phyloP scores from a whole-genome alignment of 495 filamentous ascomycete genomes.

The Neurospora sp. region DNA sequence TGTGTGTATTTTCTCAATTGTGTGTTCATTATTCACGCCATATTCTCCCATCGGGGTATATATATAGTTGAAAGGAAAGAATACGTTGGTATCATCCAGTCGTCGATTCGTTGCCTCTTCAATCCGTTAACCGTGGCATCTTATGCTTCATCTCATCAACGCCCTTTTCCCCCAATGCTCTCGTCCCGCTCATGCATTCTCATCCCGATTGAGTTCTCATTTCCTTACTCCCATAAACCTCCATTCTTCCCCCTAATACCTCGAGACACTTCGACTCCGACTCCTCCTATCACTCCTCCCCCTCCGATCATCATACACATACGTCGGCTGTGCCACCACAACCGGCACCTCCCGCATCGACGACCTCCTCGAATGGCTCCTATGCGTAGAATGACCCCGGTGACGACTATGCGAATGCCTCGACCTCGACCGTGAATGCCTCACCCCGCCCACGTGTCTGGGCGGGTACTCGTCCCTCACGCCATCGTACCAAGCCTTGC shows the following conservation, averaged over 20 bases:
- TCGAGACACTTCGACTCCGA: background rate
- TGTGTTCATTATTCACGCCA: background rate
- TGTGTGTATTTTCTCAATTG: background rate
- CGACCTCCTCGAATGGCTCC: background rate
- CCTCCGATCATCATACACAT: constrained; percentile 1
- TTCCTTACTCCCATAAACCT: background rate
- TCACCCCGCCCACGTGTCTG: background rate
- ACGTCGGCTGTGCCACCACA: constrained; percentile 2
- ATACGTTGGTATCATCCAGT: background rate
- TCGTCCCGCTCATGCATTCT: background rate
- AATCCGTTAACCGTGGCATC: background rate
- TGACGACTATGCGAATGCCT: constrained; percentile 1
- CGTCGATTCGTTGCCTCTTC: background rate
- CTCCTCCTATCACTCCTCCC: background rate
- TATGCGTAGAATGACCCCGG: background rate
- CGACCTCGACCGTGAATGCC: background rate
- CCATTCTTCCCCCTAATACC: background rate
- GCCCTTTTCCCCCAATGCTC: background rate
- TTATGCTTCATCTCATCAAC: background rate
- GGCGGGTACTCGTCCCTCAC: constrained; percentile 12
- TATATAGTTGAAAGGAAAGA: background rate
- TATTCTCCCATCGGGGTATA: background rate
- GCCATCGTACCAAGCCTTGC: constrained; percentile 19
- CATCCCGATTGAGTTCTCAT: background rate
- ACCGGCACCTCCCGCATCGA: constrained; percentile 8